Evolutionary conservation across 2,329 filamentous ascomycete genomes (phyloP).

Genomic region (Paecilomyces fulvus): DNA sequence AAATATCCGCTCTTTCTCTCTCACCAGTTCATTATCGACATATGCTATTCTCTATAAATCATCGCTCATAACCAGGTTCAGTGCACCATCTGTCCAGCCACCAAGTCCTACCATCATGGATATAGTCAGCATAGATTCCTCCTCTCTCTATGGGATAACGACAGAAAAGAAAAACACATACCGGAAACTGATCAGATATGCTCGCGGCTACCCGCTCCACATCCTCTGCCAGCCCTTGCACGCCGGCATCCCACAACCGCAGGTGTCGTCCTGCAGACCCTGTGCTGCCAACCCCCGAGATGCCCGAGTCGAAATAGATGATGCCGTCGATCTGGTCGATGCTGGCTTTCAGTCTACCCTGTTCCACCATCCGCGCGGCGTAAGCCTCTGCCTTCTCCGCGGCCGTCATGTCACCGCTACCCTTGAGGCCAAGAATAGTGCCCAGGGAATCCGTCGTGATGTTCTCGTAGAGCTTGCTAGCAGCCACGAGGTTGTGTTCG

Average conservation of each 20-base stretch:
- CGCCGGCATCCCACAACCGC: conserved; percentile 80
- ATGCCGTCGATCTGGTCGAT: conserved; percentile 90
- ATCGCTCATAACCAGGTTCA: not conserved
- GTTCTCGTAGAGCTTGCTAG: conserved; percentile 70
- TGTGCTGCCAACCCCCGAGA: conserved; percentile 58
- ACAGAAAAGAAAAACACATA: conserved; percentile 27
- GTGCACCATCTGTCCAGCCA: not conserved
- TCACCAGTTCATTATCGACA: not conserved
- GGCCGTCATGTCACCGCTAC: conserved; percentile 32
- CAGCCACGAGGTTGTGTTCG: conserved; percentile 88
- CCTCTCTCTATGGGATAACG: not conserved
- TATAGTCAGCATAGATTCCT: not conserved
- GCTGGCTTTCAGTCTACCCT: conserved; percentile 73
- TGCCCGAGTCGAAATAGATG: conserved; percentile 73
- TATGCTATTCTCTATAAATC: not conserved
- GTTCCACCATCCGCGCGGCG: conserved; percentile 91
- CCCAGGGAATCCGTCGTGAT: conserved; percentile 70
- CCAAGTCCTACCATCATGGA: not conserved
- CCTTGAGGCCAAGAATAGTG: conserved; percentile 64
- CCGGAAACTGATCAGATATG: conserved; percentile 73
- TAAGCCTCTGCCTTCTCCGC: conserved; percentile 80
- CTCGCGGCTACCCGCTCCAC: conserved; percentile 78
- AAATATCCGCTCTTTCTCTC: not conserved
- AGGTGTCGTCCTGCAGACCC: conserved; percentile 61
- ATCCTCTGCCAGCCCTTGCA: conserved; percentile 78